These are phyloP conservation scores for Paraphaeosphaeria minitans DNA, from an alignment of 2,329 filamentous ascomycete genomes.

Conservation along the genomic window DNA sequence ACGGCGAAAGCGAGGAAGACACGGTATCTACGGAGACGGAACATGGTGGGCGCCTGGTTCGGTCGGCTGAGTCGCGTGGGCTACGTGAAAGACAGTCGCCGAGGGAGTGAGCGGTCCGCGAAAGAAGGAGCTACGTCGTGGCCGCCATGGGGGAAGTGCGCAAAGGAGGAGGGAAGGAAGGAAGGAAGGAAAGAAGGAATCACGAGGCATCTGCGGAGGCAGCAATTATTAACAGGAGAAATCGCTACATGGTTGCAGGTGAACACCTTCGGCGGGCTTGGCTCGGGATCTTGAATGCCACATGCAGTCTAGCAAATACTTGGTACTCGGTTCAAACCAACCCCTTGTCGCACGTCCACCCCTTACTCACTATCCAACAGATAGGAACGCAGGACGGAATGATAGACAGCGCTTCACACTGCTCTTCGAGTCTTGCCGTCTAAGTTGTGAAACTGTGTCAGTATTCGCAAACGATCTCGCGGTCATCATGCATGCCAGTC, in stretches of 20 bases:
- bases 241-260: background rate
- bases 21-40: constrained; percentile 66
- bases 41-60: constrained; percentile 48
- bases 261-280: constrained; percentile 22
- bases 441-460: no score
- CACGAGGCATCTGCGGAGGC: constrained; percentile 6
- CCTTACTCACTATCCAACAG: background rate
- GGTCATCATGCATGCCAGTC: background rate
- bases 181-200: constrained; percentile 8
- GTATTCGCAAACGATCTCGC: background rate
- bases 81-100: constrained; percentile 8
- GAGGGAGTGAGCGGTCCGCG: background rate
- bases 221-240: constrained; percentile 14
- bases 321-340: constrained; percentile 6
- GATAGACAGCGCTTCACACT: background rate
- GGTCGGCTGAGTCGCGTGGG: constrained; percentile 17
- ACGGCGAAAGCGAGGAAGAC: constrained; percentile 63
- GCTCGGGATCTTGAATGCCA: constrained; percentile 5
- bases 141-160: constrained; percentile 25
- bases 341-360: constrained; percentile 1
- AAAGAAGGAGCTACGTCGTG: constrained; percentile 15
- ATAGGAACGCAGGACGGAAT: background rate
- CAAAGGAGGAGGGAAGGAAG: constrained; percentile 9
- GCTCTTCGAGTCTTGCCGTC: background rate
- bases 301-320: constrained; percentile 6